Conservation (phyloP, 2,329 filamentous ascomycete genomes). For the Rasamsonia emersonii region DNA sequence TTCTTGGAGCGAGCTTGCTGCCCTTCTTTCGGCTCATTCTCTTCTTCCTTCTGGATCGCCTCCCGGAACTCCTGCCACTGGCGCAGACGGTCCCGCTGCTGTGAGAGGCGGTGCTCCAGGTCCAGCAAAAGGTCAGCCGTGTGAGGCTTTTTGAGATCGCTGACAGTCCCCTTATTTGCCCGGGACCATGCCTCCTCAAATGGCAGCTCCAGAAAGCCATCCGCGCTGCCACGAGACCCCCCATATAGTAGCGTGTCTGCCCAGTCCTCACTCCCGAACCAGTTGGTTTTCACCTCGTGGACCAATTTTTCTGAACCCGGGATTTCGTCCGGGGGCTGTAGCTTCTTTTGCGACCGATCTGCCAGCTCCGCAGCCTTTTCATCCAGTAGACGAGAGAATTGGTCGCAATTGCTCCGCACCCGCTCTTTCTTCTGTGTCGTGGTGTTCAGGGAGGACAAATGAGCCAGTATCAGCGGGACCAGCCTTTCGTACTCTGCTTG, state of each 20-base stretch:
- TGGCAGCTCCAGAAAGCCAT: slow-evolving; percentile 55
- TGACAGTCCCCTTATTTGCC: slow-evolving; percentile 51
- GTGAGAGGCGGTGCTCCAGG: slow-evolving; percentile 57
- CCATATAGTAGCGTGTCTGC: slow-evolving; percentile 62
- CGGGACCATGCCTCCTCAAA: slow-evolving; percentile 66
- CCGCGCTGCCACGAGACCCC: slow-evolving; percentile 48
- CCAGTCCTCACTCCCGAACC: slow-evolving; percentile 71
- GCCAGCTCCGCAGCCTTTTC: slow-evolving; percentile 52
- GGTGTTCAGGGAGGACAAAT: slow-evolving; percentile 58
- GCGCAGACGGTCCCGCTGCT: slow-evolving; percentile 59
- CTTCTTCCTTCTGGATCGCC: slow-evolving; percentile 16
- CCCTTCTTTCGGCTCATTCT: slow-evolving; percentile 1
- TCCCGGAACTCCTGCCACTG: slow-evolving; percentile 65
- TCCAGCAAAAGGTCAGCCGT: slow-evolving; percentile 49
- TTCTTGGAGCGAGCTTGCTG: slow-evolving; percentile 7
- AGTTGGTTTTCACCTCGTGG: slow-evolving; percentile 57
- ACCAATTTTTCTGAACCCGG: slow-evolving; percentile 27
- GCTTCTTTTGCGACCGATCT: slow-evolving; percentile 19
- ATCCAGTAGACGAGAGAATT: slow-evolving; percentile 58
- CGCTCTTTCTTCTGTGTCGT: slow-evolving; percentile 53
- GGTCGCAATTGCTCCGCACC: slow-evolving; percentile 49
- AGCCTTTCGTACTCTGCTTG: slow-evolving; percentile 36
- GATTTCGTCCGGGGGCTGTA: slow-evolving; percentile 25
- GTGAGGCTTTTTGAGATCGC: slow-evolving; percentile 21
- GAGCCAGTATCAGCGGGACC: slow-evolving; percentile 60